Evolutionary conservation across 2,329 filamentous ascomycete genomes (phyloP).

Genomic region (Aaosphaeria pasadenensis): DNA sequence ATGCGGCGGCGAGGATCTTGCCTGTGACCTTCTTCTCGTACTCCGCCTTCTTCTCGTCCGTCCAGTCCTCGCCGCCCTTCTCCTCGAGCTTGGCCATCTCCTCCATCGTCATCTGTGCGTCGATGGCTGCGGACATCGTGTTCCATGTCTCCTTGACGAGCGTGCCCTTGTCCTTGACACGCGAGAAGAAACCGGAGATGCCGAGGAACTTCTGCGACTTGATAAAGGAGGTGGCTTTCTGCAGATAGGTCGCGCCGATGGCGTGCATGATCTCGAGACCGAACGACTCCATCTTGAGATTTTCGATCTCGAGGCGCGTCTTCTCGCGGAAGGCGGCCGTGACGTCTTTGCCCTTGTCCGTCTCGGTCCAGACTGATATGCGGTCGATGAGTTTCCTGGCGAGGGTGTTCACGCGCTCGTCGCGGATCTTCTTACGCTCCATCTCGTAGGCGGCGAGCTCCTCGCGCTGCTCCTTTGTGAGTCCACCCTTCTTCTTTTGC

Average conservation of each 20-base stretch:
- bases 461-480: slow-evolving; percentile 90
- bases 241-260: slow-evolving; percentile 85
- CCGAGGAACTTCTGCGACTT: slow-evolving; percentile 97
- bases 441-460: slow-evolving; percentile 84
- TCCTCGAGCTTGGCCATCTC: slow-evolving; percentile 98
- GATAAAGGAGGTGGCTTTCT: slow-evolving; percentile 81
- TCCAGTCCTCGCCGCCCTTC: slow-evolving; percentile 94
- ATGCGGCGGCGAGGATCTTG: slow-evolving; percentile 95
- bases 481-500: slow-evolving; percentile 83
- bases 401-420: slow-evolving; percentile 85
- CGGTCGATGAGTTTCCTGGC: slow-evolving; percentile 83
- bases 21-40: slow-evolving; percentile 95
- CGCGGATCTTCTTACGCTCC: slow-evolving; percentile 77
- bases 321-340: slow-evolving; percentile 91
- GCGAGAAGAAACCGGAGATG: slow-evolving; percentile 89
- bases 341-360: slow-evolving; percentile 81
- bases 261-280: slow-evolving; percentile 94
- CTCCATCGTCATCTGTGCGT: slow-evolving; percentile 97
- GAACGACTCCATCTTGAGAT: slow-evolving; percentile 99
- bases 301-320: slow-evolving; percentile 91
- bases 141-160: slow-evolving; percentile 98
- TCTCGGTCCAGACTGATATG: slow-evolving; percentile 94
- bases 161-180: slow-evolving; percentile 93
- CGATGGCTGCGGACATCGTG: slow-evolving; percentile 92
- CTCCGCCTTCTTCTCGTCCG: slow-evolving; percentile 92